Base-by-base conservation (phyloP, 805 yeast genomes). In the Barnettozyma sp. region DNA sequence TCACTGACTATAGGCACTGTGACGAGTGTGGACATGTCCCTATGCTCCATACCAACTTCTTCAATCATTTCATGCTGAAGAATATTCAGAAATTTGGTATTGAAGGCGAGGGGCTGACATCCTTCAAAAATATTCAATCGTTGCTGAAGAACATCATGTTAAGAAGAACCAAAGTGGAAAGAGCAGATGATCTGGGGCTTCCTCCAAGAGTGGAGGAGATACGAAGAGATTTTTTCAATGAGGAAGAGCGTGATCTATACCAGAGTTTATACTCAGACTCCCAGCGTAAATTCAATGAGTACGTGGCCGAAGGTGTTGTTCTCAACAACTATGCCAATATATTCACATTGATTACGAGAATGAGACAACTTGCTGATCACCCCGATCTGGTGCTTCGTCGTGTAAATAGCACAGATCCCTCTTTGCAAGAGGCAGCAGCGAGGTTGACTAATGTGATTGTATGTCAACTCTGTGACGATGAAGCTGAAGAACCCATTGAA, bases 281-380 rank as follows among this genome's bases (percentile, higher is more conserved):
- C 11, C 77, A 78, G 56, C 71, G 99, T 42, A 80, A 82, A 49
- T 92, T 86, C 65, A 85, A 84, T 50, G 92, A 87, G 29, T 92
- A 78, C 55, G 97, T 92, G 26, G 92, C 94, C 16, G 90, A 85
- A 54, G 98, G 98, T 60, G 96, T 92, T 26, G 97, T 92, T 17
- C 66, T 92, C 40, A 92, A 92, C 61, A 92, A 92, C 58, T 92
- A 92, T 62, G 98, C 98, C 30, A 92, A 92, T 52, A 92, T 92
- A 52, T 92, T 92, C 63, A 88, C 97, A 0, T 69, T 92, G 38
- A 88, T 92, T 51, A 92, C 98, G 0, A 68, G 98, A 50, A 94
- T 92, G 98, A 75, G 99, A 50, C 98, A 92, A 60, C 66, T 92
- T 49, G 97, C 98, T 0, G 98, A 92, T 57, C 99, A 92, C 59